These are phyloP conservation scores for Stevia rebaudiana DNA, from an alignment of 140 eudicot species.

Conservation along the genomic window DNA sequence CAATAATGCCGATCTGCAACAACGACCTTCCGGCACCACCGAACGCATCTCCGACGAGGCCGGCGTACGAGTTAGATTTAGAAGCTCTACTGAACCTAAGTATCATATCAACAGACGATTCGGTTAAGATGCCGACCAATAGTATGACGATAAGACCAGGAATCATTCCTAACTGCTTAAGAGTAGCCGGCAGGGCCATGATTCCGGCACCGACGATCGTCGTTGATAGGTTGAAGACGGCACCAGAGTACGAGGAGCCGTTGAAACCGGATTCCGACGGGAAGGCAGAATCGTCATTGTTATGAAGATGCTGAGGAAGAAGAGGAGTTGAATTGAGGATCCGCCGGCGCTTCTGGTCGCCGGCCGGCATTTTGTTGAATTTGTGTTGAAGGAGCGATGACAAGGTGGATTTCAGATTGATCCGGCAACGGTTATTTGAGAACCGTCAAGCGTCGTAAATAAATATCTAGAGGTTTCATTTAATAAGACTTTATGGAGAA, in stretches of 20 bases:
- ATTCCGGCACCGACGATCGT: constrained; percentile 93
- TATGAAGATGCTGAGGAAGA: constrained; percentile 34
- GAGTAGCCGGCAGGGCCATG: constrained; percentile 91
- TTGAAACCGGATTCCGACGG: constrained; percentile 27
- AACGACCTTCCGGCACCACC: constrained; percentile 51
- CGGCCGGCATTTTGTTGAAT: constrained; percentile 42
- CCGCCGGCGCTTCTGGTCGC: constrained; percentile 70
- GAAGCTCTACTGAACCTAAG: constrained; percentile 67
- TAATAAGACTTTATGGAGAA: no score
- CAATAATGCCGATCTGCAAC: constrained; percentile 56
- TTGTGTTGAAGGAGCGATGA: background rate
- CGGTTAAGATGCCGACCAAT: constrained; percentile 59
- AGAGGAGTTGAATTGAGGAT: constrained; percentile 46
- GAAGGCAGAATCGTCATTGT: background rate
- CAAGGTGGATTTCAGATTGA: background rate
- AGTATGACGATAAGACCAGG: constrained; percentile 56
- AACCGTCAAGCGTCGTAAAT: background rate
- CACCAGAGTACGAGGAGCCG: constrained; percentile 79
- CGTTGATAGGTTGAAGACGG: constrained; percentile 90
- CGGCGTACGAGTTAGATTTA: constrained; percentile 49
- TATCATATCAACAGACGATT: constrained; percentile 61
- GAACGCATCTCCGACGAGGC: constrained; percentile 65
- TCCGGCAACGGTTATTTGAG: background rate
- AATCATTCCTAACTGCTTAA: constrained; percentile 67
- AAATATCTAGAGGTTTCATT: no score